phyloP scores from a whole-genome alignment of 306 rosid genomes.

The Arachis hypogaea region DNA sequence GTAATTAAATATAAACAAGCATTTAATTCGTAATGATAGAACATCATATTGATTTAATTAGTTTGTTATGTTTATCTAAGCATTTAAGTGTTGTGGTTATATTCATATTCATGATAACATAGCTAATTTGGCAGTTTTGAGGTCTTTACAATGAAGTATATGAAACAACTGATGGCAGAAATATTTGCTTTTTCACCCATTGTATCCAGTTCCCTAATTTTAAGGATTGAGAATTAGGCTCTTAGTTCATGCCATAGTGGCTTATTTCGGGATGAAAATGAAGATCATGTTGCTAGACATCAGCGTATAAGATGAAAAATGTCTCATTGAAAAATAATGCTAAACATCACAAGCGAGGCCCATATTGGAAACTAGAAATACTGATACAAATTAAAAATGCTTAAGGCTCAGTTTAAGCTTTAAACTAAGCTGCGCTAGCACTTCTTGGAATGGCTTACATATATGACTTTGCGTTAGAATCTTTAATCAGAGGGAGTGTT shows the following conservation, averaged over 20 bases:
- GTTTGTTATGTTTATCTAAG: not conserved
- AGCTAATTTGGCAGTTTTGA: not conserved
- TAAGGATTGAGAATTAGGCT: not conserved
- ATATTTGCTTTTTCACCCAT: not conserved
- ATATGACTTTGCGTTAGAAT: not conserved
- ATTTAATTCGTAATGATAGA: not conserved
- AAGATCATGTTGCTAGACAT: conserved; percentile 6
- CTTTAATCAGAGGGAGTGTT: no score
- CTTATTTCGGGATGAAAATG: conserved; percentile 12
- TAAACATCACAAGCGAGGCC: conserved; percentile 1
- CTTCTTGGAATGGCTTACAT: conserved; percentile 13
- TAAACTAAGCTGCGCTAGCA: conserved; percentile 13
- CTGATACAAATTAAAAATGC: not conserved
- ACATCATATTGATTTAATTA: not conserved
- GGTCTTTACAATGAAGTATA: no score
- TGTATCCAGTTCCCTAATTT: conserved; percentile 1
- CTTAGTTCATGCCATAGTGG: not conserved
- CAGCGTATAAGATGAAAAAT: not conserved
- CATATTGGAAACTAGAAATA: not conserved
- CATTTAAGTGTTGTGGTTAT: conserved; percentile 2
- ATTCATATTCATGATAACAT: not conserved
- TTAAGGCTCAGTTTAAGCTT: conserved; percentile 6
- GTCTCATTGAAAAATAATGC: not conserved
- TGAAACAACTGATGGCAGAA: not conserved
- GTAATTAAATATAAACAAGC: not conserved